Evolutionary conservation across 306 rosid species (phyloP).

Genomic region (Quercus wislizeni): DNA sequence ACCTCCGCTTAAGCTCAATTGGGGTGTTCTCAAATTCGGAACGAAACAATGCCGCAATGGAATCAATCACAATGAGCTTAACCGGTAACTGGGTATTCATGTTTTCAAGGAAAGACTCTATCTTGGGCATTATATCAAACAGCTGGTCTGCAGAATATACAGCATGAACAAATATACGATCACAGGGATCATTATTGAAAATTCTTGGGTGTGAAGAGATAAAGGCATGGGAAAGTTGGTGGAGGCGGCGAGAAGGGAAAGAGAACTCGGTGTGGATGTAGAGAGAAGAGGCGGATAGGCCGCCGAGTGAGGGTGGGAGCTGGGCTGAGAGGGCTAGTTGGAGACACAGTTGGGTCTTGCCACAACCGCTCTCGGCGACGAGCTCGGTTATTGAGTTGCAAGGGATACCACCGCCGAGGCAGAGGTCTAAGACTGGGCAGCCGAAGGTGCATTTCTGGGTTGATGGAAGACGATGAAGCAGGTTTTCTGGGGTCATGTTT

Average conservation of each 20-base stretch:
- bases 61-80: slow-evolving; percentile 65
- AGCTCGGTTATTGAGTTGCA: slow-evolving; percentile 71
- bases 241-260: slow-evolving; percentile 80
- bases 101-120: slow-evolving; percentile 32
- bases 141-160: slow-evolving; percentile 50
- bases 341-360: slow-evolving; percentile 91
- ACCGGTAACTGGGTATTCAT: slow-evolving; percentile 41
- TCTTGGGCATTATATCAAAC: slow-evolving; percentile 41
- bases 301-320: slow-evolving; percentile 67
- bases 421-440: slow-evolving; percentile 61
- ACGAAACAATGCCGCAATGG: slow-evolving; percentile 82
- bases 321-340: slow-evolving; percentile 79
- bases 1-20: slow-evolving; percentile 55
- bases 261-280: slow-evolving; percentile 75
- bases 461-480: slow-evolving; percentile 23
- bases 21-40: slow-evolving; percentile 74
- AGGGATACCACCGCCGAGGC: slow-evolving; percentile 70
- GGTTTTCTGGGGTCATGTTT: slow-evolving; percentile 42
- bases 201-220: slow-evolving; percentile 22
- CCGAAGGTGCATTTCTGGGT: slow-evolving; percentile 58
- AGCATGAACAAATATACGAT: slow-evolving; percentile 40
- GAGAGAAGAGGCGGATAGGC: slow-evolving; percentile 71
- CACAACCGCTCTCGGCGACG: slow-evolving; percentile 75
- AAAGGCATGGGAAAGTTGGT: slow-evolving; percentile 52
- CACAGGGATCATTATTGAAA: slow-evolving; percentile 33